Evolutionary conservation across 2,329 filamentous ascomycete genomes (phyloP).

Genomic region (Cladophialophora exuberans): DNA sequence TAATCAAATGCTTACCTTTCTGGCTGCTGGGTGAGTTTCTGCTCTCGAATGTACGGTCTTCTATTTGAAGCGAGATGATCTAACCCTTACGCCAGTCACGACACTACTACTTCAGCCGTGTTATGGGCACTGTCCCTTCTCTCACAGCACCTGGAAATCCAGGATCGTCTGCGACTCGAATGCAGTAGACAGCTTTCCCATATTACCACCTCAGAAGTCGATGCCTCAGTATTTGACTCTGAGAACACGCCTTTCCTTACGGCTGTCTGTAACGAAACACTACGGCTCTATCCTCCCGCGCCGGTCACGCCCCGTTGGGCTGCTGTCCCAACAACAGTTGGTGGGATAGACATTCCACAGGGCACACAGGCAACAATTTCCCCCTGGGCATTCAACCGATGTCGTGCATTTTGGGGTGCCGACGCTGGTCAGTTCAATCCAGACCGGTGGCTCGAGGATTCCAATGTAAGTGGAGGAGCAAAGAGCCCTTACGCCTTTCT

Average conservation of each 20-base stretch:
- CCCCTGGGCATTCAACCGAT: constrained; percentile 43
- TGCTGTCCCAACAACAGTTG: constrained; percentile 64
- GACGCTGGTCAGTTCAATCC: constrained; percentile 41
- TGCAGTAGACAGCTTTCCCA: constrained; percentile 27
- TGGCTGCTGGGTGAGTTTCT: constrained; percentile 61
- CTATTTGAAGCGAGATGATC: not conserved
- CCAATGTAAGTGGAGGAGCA: constrained; percentile 62
- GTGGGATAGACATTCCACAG: constrained; percentile 68
- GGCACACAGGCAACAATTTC: constrained; percentile 69
- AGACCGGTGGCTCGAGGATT: constrained; percentile 45
- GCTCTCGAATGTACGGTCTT: not conserved
- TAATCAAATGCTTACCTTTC: constrained; percentile 87
- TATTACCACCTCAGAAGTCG: constrained; percentile 34
- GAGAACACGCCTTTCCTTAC: constrained; percentile 50
- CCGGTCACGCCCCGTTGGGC: constrained; percentile 45
- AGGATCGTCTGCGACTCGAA: constrained; percentile 33
- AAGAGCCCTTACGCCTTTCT: constrained; percentile 71
- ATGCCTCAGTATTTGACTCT: constrained; percentile 40
- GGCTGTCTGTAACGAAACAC: constrained; percentile 57
- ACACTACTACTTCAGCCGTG: constrained; percentile 35
- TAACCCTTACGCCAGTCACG: constrained; percentile 37
- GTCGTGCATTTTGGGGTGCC: constrained; percentile 37
- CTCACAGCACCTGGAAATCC: constrained; percentile 32
- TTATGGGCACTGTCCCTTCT: constrained; percentile 35
- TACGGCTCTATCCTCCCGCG: constrained; percentile 42